Base-by-base conservation (phyloP, 192 early-diverging fungal species). In the Funneliformis mosseae region DNA sequence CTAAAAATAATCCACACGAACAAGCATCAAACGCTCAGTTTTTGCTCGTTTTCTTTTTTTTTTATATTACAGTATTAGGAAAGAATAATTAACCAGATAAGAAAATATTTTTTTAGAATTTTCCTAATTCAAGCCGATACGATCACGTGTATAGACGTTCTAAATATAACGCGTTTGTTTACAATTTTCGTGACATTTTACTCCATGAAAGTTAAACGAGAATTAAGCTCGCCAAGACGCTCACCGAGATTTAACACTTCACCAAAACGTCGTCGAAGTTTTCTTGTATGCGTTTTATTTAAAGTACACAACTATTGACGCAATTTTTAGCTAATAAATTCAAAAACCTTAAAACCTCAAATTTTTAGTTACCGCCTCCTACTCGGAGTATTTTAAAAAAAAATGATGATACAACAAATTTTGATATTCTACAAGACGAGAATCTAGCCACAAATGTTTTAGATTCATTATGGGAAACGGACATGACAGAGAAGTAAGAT, bases 311-410 rank as follows among this genome's bases (percentile, higher is more conserved):
- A 23, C 6, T 66, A 66, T 10, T 11, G 28, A 66, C 27, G 0
- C 0, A 64, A 8, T 4, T 10, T 28, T 12, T 12, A 18, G 55
- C 12, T 59, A 59, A 8, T 59, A 59, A 59, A 18, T 18, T 18
- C 10, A 59, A 8, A 18, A 59, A 59, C 21, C 12, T 18, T 59
- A 8, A 59, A 18, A 9, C 9, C 27, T 10, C n/a, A 27, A 64
- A 64, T 64, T 27, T 25, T 25, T 66, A 66, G 63, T 25, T 28
- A 66, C 63, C 63, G 4, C 63, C 55, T 59, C 55, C 63, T 27
- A 66, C 63, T 66, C 42, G n/a, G 43, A 70, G 68, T 41, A 43
- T 33, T n/a, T 43, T 70, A 70, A 70, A 41, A 70, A 70, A 70
- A 42, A 70, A 33, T n/a, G 68, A 70, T 16, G 68, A 70, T 70